These are phyloP conservation scores for Ascochyta koolunga DNA, from an alignment of 2,329 filamentous ascomycete species.

Conservation along the genomic window DNA sequence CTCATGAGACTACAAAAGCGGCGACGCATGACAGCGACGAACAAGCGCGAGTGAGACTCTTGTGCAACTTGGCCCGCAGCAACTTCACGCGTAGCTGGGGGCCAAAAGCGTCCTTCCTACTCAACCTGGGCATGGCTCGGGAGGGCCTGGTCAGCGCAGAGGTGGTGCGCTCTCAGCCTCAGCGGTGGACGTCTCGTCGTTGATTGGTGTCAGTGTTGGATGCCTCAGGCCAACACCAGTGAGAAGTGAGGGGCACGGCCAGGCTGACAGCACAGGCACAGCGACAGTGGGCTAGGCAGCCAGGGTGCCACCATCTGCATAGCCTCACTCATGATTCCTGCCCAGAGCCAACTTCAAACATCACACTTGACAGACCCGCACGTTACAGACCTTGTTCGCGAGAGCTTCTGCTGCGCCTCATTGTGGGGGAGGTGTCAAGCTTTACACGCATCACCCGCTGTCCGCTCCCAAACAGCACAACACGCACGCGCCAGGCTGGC, in stretches of 20 bases:
- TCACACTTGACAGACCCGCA: slow-evolving; percentile 27
- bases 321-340: slow-evolving; percentile 27
- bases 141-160: slow-evolving; percentile 28
- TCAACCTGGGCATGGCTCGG: background rate
- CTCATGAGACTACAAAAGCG: slow-evolving; percentile 8
- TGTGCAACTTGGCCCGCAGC: background rate
- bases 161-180: slow-evolving; percentile 32
- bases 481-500: slow-evolving; percentile 36
- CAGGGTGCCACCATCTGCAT: slow-evolving; percentile 25
- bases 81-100: background rate
- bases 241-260: slow-evolving; percentile 26
- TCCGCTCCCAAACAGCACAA: slow-evolving; percentile 18
- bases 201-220: no score
- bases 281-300: no score
- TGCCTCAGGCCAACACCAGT: slow-evolving; percentile 25
- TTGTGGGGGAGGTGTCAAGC: slow-evolving; percentile 27
- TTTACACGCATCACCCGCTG: slow-evolving; percentile 17
- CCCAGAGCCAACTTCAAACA: slow-evolving; percentile 20
- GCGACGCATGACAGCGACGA: slow-evolving; percentile 23
- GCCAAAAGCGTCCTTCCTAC: background rate
- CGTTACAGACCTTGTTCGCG: slow-evolving; percentile 21
- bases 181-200: slow-evolving; percentile 16
- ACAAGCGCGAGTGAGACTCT: background rate
- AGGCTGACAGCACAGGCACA: slow-evolving; percentile 20
- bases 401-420: slow-evolving; percentile 30